Conservation (phyloP, 1,284 basidiomycete genomes). For the Fomes fomentarius region DNA sequence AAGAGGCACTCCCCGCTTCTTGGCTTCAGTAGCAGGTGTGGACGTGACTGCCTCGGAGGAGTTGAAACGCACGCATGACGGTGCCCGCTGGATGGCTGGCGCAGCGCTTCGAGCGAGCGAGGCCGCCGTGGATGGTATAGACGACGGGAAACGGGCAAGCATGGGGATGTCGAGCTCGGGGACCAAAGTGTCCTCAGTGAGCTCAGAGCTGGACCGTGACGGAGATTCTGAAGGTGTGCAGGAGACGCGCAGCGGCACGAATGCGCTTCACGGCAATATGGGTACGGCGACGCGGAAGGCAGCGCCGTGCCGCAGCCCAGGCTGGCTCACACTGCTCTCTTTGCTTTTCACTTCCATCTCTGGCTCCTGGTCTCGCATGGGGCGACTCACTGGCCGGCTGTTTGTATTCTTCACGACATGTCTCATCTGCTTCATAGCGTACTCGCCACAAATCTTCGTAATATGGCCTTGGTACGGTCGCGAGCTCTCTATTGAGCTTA, state of each 20-base stretch:
- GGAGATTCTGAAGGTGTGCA: background rate
- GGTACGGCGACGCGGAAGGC: too few species aligned
- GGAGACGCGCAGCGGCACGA: too few species aligned
- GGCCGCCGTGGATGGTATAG: constrained; percentile 7
- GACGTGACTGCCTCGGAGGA: constrained; percentile 16
- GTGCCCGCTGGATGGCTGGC: background rate
- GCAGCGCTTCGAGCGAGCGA: background rate
- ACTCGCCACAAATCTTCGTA: constrained; percentile 87
- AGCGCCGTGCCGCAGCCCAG: too few species aligned
- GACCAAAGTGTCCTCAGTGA: constrained; percentile 1
- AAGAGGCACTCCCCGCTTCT: constrained; percentile 28
- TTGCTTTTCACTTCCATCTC: constrained; percentile 14
- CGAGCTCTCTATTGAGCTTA: constrained; percentile 69
- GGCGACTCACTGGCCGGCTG: constrained; percentile 57
- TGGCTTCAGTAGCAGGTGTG: constrained; percentile 6
- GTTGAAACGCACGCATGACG: constrained; percentile 15
- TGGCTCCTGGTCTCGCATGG: constrained; percentile 45
- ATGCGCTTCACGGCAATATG: too few species aligned
- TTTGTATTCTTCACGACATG: constrained; percentile 71
- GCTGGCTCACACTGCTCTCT: too few species aligned
- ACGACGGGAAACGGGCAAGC: constrained; percentile 18
- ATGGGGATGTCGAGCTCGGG: constrained; percentile 6
- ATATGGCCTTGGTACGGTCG: constrained; percentile 91
- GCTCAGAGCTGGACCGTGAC: constrained; percentile 4
- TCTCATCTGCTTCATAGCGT: constrained; percentile 88